Evolutionary conservation across 768 basidiomycete species (phyloP), one percentile per base, ranked within the genome.

Genomic region (Mycena leptocephala): DNA sequence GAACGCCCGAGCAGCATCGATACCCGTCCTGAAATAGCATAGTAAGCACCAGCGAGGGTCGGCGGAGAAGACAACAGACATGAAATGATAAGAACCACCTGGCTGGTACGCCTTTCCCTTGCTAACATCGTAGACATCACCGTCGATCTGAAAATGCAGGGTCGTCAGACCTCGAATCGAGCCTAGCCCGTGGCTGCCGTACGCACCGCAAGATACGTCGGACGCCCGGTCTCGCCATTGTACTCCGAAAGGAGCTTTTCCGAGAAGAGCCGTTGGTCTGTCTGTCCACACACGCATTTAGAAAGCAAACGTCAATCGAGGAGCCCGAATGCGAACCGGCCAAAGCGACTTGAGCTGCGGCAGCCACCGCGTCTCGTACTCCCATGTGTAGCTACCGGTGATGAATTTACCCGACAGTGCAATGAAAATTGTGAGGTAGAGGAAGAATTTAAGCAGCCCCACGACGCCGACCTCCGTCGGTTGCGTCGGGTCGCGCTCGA

Each of bases 71-170:
- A 59, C 68, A 70, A 83, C 91, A 76, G 81, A 94, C 94, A 95
- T 89, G 81, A 92, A 87, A 79, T 93, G 89, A 85, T 96, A 96
- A 51, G 95, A 91, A 46, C 97, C 97, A 18, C 97, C 97, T 46
- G 93, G 95, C 65, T 97, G 96, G 83, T 99, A 99, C 26, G 94
- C 89, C 73, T 89, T 87, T 78, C 93, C 93, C 75, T 90, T 89
- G n/a, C 93, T 92, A 66, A 99, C 97, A 81, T 99, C 97, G 85
- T 93, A 99, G 10, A 99, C 96, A 66, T 95, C 95, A 16, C 95
- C 95, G 82, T 97, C 96, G 82, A 99, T 95, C 96, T 96, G 82
- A 56, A 68, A 37, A 24, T 80, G 75, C 70, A 70, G 74, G 79
- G 55, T 24, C 39, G 62, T 76, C 32, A 79, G 39, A 46, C 6